These are phyloP conservation scores for Aspergillus piperis DNA, from an alignment of 2,329 filamentous ascomycete species.

Conservation along the genomic window DNA sequence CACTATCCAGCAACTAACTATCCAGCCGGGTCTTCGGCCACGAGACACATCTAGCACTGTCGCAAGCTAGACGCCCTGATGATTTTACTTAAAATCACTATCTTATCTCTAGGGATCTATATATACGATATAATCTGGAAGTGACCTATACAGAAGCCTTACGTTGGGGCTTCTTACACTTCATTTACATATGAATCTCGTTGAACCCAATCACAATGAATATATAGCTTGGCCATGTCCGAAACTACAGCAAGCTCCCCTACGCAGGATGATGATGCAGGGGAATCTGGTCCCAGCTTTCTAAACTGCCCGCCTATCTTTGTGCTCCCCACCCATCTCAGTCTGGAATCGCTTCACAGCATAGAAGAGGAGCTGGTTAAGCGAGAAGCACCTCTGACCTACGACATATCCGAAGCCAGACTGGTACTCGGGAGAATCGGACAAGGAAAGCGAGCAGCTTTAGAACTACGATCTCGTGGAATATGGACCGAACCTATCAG, in stretches of 20 bases:
- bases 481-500: constrained; percentile 51
- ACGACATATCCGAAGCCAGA: constrained; percentile 69
- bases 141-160: neutral
- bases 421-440: constrained; percentile 74
- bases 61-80: too few relatives aligned
- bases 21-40: too few relatives aligned
- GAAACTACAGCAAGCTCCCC: constrained; percentile 23
- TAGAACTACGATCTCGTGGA: constrained; percentile 73
- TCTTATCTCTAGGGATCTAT: too few relatives aligned
- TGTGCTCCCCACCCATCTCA: constrained; percentile 70
- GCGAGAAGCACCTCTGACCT: constrained; percentile 62
- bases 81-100: too few relatives aligned
- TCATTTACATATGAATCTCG: neutral
- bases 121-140: too few relatives aligned
- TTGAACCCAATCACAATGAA: neutral
- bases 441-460: constrained; percentile 68
- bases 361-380: constrained; percentile 64
- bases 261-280: constrained; percentile 1
- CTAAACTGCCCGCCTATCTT: constrained; percentile 64
- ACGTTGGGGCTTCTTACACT: neutral
- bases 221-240: constrained; percentile 11
- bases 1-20: too few relatives aligned
- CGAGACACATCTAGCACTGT: too few relatives aligned
- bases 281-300: constrained; percentile 28
- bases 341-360: constrained; percentile 61